These are phyloP conservation scores for Wallacemonas sp. DNA, from an alignment of 208 protist species.

Conservation along the genomic window DNA sequence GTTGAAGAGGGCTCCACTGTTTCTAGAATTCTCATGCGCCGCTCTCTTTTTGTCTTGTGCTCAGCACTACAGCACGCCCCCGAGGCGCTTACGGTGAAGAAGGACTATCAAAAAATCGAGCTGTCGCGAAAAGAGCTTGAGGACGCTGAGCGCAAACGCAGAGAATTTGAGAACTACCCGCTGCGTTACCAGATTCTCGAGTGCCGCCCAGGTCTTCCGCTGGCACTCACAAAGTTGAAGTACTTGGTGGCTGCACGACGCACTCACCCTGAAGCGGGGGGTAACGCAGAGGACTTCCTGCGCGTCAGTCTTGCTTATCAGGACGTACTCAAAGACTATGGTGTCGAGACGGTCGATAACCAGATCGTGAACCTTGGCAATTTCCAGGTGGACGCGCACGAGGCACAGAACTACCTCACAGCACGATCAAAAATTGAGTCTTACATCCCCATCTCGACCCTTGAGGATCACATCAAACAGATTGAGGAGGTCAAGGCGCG, in stretches of 20 bases:
- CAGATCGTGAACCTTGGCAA: conserved; percentile 84
- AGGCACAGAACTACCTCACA: conserved; percentile 79
- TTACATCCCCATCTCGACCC: conserved; percentile 81
- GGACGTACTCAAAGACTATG: conserved; percentile 87
- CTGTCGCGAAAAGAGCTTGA: conserved; percentile 38
- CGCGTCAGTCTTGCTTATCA: conserved; percentile 81
- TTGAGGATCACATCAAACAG: conserved; percentile 78
- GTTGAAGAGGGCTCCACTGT: too few relatives aligned
- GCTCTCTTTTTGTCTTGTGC: conserved; percentile 33
- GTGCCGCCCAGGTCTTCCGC: conserved; percentile 63
- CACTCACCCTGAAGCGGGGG: conserved; percentile 79
- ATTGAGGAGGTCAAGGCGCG: conserved; percentile 71
- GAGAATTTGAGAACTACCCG: conserved; percentile 61
- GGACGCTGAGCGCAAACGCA: conserved; percentile 42
- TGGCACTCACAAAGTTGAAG: conserved; percentile 79
- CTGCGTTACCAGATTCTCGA: conserved; percentile 81
- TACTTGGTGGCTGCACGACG: conserved; percentile 76
- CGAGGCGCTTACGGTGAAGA: conserved; percentile 33
- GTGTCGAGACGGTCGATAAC: conserved; percentile 82
- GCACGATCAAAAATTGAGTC: conserved; percentile 59
- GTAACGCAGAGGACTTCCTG: conserved; percentile 74
- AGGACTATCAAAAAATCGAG: conserved; percentile 74
- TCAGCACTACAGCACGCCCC: conserved; percentile 42
- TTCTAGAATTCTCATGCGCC: too few relatives aligned
- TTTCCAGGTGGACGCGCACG: conserved; percentile 68